phyloP scores from a whole-genome alignment of 2,329 filamentous ascomycete genomes.

The Apiospora aurea region DNA sequence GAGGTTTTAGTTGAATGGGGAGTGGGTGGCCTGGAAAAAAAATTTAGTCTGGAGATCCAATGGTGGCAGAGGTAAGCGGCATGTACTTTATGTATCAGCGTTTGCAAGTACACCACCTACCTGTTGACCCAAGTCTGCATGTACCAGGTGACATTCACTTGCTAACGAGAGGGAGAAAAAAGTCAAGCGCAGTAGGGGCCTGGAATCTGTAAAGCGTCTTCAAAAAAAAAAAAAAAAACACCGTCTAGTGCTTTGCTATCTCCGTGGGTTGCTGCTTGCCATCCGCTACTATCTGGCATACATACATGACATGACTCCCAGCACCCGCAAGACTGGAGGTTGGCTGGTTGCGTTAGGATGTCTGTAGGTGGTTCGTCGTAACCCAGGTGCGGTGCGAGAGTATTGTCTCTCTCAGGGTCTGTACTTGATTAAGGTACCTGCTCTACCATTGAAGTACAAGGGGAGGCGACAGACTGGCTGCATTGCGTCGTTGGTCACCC shows the following conservation, averaged over 20 bases:
- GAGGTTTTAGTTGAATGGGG: conserved; percentile 22
- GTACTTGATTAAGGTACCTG: not conserved
- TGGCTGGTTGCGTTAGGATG: not conserved
- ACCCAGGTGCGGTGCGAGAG: not conserved
- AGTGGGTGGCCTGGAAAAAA: conserved; percentile 20
- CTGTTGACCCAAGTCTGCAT: not conserved
- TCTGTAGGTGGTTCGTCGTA: not conserved
- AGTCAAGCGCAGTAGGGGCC: not conserved
- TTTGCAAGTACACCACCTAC: conserved; percentile 9
- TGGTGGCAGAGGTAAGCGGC: not conserved
- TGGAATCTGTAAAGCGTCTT: not conserved
- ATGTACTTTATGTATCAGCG: conserved; percentile 3
- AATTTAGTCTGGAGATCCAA: conserved; percentile 10
- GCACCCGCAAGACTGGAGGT: not conserved
- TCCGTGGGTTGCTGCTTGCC: not conserved
- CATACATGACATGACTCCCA: conserved; percentile 20
- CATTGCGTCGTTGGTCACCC: conserved; percentile 9
- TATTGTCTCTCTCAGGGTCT: not conserved
- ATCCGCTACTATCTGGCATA: conserved; percentile 12
- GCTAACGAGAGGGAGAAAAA: not conserved
- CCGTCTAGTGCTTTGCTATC: conserved; percentile 8
- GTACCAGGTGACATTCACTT: not conserved
- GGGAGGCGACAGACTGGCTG: not conserved
- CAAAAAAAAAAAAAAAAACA: too few relatives aligned
- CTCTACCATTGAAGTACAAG: not conserved